Evolutionary conservation across 2,329 filamentous ascomycete species (phyloP).

Genomic region (Daldinia eschscholtzii): DNA sequence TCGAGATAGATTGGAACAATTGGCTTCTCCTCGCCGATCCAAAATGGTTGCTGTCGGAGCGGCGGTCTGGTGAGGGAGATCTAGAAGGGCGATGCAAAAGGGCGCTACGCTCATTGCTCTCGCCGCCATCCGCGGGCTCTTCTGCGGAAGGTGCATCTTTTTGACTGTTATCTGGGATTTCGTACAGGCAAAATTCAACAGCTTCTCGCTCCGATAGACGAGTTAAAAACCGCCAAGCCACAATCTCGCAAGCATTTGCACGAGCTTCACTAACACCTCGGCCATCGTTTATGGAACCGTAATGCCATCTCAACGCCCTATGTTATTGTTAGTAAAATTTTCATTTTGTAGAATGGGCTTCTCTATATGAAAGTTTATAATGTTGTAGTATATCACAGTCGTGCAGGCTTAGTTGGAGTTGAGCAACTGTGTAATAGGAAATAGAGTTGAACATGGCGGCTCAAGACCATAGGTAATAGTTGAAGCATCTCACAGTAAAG

Average conservation of each 20-base stretch:
- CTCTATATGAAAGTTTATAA: not conserved
- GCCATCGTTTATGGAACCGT: conserved; percentile 71
- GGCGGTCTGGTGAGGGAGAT: conserved; percentile 33
- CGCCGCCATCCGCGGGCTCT: conserved; percentile 54
- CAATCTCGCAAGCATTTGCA: conserved; percentile 82
- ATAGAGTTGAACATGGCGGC: not conserved
- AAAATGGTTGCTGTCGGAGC: conserved; percentile 46
- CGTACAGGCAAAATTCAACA: conserved; percentile 79
- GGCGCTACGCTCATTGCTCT: conserved; percentile 63
- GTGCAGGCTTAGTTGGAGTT: conserved; percentile 5
- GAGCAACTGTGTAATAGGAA: not conserved
- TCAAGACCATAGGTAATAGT: not conserved
- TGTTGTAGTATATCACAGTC: not conserved
- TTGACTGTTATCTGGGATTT: conserved; percentile 67
- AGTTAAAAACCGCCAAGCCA: conserved; percentile 82
- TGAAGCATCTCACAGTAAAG: conserved; percentile 71
- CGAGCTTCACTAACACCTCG: conserved; percentile 76
- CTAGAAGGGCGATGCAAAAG: conserved; percentile 56
- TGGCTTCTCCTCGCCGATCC: conserved; percentile 63
- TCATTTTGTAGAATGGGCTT: not conserved
- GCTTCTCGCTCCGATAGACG: conserved; percentile 78
- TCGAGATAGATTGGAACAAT: conserved; percentile 67
- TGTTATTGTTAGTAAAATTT: conserved; percentile 17
- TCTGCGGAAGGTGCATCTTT: conserved; percentile 43
- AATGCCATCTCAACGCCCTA: conserved; percentile 82